These are phyloP conservation scores for Collybiopsis confluens DNA, from an alignment of 768 basidiomycete genomes.

Conservation along the genomic window DNA sequence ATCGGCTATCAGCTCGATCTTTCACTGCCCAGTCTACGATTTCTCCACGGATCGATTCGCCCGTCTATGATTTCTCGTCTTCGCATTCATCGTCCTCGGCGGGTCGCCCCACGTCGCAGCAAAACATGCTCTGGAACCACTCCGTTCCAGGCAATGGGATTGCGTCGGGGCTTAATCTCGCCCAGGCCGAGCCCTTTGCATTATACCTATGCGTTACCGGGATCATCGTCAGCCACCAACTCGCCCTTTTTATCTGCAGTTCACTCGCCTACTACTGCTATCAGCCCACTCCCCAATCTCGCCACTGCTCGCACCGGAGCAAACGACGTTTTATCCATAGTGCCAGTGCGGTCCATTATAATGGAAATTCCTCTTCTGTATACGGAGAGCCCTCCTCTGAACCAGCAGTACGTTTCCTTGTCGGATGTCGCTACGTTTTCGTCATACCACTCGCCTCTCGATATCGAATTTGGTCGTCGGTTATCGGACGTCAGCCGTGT, in stretches of 20 bases:
- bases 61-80: not conserved
- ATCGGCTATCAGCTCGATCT: not conserved
- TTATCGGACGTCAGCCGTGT: too few species aligned
- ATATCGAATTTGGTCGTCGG: not conserved
- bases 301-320: not conserved
- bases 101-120: not conserved
- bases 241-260: slow-evolving; percentile 2
- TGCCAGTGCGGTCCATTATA: not conserved
- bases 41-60: not conserved
- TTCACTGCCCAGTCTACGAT: not conserved
- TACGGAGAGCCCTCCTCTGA: not conserved
- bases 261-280: not conserved
- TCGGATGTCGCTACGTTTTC: slow-evolving; percentile 7
- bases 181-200: not conserved
- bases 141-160: not conserved
- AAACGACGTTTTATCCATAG: not conserved
- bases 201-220: not conserved
- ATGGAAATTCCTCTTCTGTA: not conserved
- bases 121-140: not conserved
- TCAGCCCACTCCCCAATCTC: not conserved
- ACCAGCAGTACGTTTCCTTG: slow-evolving; percentile 3
- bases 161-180: not conserved
- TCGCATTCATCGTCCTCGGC: not conserved
- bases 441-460: not conserved
- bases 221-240: not conserved